Base-by-base conservation (phyloP, 805 yeast genomes). In the Wickerhamomyces bisporus region DNA sequence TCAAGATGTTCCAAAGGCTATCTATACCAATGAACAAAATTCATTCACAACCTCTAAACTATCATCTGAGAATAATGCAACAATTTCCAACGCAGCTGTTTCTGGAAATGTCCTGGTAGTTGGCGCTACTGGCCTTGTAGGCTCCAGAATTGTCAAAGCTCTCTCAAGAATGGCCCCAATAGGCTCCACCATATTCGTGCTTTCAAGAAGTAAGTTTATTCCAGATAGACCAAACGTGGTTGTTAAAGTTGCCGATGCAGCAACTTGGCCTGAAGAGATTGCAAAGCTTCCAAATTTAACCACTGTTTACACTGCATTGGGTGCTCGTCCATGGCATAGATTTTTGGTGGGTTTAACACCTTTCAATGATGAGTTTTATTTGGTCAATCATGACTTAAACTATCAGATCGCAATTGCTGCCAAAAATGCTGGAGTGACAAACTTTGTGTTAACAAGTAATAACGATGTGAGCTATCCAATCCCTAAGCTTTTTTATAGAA, bases 91-190 rank as follows among this genome's bases (percentile, higher is more conserved):
- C 8, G 23, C 11, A 21, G 10, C 24, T 21, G 24, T 10, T 21
- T 7, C 24, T 29, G 23, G 16, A 18, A 18, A 29, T n/a, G 14
- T 29, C 16, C 30, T 27, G 7, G 39, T 45, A 10, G 38, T 45
- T 33, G 49, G 49, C 18, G 47, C 44, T 13, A 43, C 49, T 16
- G 49, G 49, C 26, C 31, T 45, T 16, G 36, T 32, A 9, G 49
- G 49, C 14, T 35, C 41, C 10, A 42, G 40, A 23, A 42, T 45
- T 12, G 38, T 40, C 7, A 45, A 43, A 26, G 36, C 38, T 1
- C 29, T 45, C 12, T 34, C 42, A 11, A 40, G 47, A 38, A 13
- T 36, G 3, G 34, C 36, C 6, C 13, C 15, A 3, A 31, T 40
- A 4, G 12, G 40, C 19, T 39, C 40, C 16, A 38, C 32, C 2